Conservation (phyloP, 805 yeast genomes). For the Ogataea kodamae region DNA sequence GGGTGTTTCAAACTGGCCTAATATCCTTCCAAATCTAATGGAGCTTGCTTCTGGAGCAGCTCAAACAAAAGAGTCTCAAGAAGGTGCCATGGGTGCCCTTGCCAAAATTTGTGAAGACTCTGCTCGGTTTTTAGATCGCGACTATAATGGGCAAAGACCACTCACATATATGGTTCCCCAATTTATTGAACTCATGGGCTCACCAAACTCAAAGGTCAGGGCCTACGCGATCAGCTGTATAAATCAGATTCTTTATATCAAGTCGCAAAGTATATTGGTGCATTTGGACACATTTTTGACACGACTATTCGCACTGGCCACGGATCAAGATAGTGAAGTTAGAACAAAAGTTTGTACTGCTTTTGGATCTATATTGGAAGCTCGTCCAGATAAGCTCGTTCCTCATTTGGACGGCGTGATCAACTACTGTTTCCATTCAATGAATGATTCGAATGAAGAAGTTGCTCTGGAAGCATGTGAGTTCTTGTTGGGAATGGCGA, state of each 20-base stretch:
- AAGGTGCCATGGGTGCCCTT: conserved; percentile 78
- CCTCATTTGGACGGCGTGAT: conserved; percentile 87
- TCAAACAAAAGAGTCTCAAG: conserved; percentile 45
- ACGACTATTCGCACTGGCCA: conserved; percentile 67
- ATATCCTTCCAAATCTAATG: conserved; percentile 63
- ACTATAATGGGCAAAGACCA: conserved; percentile 64
- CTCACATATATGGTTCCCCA: conserved; percentile 63
- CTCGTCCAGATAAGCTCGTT: conserved; percentile 72
- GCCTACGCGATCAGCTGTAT: conserved; percentile 67
- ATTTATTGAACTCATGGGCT: conserved; percentile 49
- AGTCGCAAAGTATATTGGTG: conserved; percentile 59
- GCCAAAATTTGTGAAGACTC: conserved; percentile 91
- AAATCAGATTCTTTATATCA: conserved; percentile 69
- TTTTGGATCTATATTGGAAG: conserved; percentile 66
- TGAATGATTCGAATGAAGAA: conserved; percentile 60
- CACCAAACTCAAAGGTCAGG: conserved; percentile 47
- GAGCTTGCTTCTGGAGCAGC: conserved; percentile 51
- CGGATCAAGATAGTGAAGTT: conserved; percentile 54
- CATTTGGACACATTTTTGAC: conserved; percentile 64
- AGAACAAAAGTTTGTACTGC: conserved; percentile 75
- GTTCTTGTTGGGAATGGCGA: conserved; percentile 72
- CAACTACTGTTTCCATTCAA: conserved; percentile 75
- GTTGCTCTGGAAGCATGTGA: conserved; percentile 93
- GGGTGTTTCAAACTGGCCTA: conserved; percentile 75
- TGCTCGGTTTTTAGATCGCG: conserved; percentile 58